Evolutionary conservation across 2,329 filamentous ascomycete species (phyloP), one percentile per base, ranked within the genome.

Genomic region (Trichoderma arundinaceum): DNA sequence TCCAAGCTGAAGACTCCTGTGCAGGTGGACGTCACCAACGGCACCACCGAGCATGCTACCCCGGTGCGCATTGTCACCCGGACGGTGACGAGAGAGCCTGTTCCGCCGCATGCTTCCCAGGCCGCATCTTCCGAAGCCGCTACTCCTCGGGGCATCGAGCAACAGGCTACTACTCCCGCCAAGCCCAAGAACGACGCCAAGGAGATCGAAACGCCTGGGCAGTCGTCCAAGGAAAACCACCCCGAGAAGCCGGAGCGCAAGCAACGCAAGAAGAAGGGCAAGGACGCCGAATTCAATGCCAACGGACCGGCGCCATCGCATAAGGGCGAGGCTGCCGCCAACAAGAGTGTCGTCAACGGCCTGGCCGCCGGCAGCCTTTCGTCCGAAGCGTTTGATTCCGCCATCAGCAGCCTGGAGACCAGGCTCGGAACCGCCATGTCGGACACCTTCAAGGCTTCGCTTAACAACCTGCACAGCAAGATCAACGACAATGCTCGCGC

Each of bases 201-300:
- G 72, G 83, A 86, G 49, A 77, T 81, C 33, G 83, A 85, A 68
- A 77, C 78, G 15, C 76, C 79, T 35, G 73, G 73, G 28, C 77
- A 77, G 66, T 74, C 77, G 17, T 73, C 76, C 32, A 79, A 77
- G 67, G 77, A 79, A 66, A 75, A 72, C 22, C 74, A 76, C 59
- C 69, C 78, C 0, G 88, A 91, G 68, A 90, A 88, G 77, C 72
- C 79, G 1, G 90, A 92, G 72, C 85, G 85, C 73, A 87, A 85
- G 72, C 74, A 79, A 39, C 77, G 83, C 44, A 91, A 89, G 80
- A 92, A 92, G 82, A 94, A 92, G 82, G 85, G 83, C 67, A 82
- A 81, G 65, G 76, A 77, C 6, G 76, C 78, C 35, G 87, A 88
- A 67, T 79, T 76, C 62, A 44, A 77, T 64, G 75, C 80, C 38